phyloP scores from a whole-genome alignment of 2,329 filamentous ascomycete genomes.

The Ophiostoma novo-ulmi region DNA sequence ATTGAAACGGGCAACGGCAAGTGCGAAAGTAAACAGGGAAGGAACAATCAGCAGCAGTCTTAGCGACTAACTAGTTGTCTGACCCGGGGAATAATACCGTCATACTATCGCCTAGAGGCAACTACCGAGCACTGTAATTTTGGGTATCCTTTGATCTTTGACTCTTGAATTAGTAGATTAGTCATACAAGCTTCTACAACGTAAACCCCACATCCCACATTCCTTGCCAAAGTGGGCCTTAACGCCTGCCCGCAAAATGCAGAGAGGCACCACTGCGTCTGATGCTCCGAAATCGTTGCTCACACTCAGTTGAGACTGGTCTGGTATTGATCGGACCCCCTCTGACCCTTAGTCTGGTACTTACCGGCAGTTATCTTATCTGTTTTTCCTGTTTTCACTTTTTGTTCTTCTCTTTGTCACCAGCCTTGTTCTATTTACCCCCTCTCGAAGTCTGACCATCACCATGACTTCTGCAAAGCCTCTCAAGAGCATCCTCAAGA shows the following conservation, averaged over 20 bases:
- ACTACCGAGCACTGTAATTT: not conserved
- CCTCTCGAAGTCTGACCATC: conserved; percentile 13
- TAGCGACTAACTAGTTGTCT: not conserved
- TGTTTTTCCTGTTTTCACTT: not conserved
- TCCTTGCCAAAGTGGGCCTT: not conserved
- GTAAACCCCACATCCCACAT: not conserved
- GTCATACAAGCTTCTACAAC: not conserved
- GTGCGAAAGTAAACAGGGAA: conserved; percentile 11
- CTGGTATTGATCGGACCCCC: conserved; percentile 2
- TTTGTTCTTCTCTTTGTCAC: not conserved
- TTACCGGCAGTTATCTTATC: not conserved
- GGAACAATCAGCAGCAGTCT: not conserved
- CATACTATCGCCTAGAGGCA: not conserved
- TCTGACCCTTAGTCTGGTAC: not conserved
- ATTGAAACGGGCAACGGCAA: conserved; percentile 1
- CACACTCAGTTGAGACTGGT: conserved; percentile 3
- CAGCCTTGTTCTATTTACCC: not conserved
- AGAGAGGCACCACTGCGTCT: not conserved
- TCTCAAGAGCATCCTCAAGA: conserved; percentile 59
- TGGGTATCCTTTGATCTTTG: not conserved
- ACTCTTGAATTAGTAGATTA: not conserved
- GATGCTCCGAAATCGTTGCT: conserved; percentile 7
- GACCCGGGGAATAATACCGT: conserved; percentile 1
- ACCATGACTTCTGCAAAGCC: conserved; percentile 45
- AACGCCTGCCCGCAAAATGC: not conserved